Evolutionary conservation across 441 rosid species (phyloP).

Genomic region (Gossypium davidsonii): DNA sequence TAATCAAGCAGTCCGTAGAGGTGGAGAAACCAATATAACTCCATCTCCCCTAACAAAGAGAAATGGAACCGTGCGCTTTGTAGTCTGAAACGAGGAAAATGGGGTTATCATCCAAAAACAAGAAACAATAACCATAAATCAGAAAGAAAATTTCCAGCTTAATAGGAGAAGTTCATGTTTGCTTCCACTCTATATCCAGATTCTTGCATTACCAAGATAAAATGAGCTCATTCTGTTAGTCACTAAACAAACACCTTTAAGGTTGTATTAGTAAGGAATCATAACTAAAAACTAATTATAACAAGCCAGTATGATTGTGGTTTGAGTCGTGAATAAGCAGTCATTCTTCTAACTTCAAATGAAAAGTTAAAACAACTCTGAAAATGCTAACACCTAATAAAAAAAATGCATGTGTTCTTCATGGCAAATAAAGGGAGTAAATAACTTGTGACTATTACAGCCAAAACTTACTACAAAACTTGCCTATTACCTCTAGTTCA

Average conservation of each 20-base stretch:
- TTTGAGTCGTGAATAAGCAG: background rate
- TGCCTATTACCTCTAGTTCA: background rate
- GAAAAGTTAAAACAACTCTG: background rate
- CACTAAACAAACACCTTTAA: background rate
- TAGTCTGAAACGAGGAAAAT: conserved; percentile 48
- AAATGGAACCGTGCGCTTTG: conserved; percentile 72
- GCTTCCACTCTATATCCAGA: background rate
- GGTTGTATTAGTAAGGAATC: background rate
- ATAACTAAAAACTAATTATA: background rate
- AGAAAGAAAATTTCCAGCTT: background rate
- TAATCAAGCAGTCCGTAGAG: conserved; percentile 70
- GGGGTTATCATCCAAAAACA: conserved; percentile 7
- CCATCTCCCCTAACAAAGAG: conserved; percentile 98
- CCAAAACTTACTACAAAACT: background rate
- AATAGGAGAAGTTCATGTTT: background rate
- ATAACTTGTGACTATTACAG: background rate
- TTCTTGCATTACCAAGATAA: conserved; percentile 1
- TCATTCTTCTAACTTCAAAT: background rate
- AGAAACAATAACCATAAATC: background rate
- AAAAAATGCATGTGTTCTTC: conserved; percentile 1
- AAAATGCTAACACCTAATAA: background rate
- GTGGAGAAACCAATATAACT: conserved; percentile 95
- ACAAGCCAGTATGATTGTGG: background rate
- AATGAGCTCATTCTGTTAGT: background rate
- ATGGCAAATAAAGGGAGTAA: background rate